Base-by-base conservation (phyloP, 192 early-diverging fungal genomes). In the Glomus cerebriforme region DNA sequence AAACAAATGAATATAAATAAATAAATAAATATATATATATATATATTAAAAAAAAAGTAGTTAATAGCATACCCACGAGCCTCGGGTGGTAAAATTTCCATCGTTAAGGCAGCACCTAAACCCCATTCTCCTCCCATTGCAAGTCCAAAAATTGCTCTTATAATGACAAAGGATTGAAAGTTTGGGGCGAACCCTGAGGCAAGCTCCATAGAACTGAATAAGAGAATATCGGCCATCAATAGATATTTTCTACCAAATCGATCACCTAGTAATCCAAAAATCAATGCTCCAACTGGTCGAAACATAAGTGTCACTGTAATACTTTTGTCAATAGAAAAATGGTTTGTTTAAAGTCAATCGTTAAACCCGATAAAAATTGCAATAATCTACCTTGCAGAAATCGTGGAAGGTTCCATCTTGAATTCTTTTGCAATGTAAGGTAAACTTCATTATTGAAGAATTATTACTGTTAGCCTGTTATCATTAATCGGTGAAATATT, bases 41-140 rank as follows among this genome's bases (percentile, higher is more conserved):
- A 43, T n/a, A n/a, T n/a, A 12, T 43, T 43, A 43, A 10, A 43
- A 43, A 43, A 6, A 12, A 43, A 12, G 10, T 12, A 43, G 2
- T 13, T 43, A 43, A 43, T 43, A 0, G n/a, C 39, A 10, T 43
- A 43, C 58, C 93, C 93, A 59, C 92, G 85, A 71, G 88, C 80
- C 81, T 92, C 89, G 17, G 86, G 76, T 0, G 92, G 93, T 17
- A 94, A 71, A 35, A 84, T 80, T 83, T 94, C 93, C 88, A 94
- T 87, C 1, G 93, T 90, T 69, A 93, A 82, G 80, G 89, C 86
- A 32, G 90, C 88, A 22, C 91, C 89, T 26, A 94, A 87, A 26
- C 92, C 93, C 93, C 92, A 92, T 39, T 89, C 87, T 43, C 90
- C 92, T 26, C 92, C 93, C 90, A 94, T 91, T 37, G 87, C 81